Evolutionary conservation across 345 rosid species (phyloP).

Genomic region (Citrus glauca): DNA sequence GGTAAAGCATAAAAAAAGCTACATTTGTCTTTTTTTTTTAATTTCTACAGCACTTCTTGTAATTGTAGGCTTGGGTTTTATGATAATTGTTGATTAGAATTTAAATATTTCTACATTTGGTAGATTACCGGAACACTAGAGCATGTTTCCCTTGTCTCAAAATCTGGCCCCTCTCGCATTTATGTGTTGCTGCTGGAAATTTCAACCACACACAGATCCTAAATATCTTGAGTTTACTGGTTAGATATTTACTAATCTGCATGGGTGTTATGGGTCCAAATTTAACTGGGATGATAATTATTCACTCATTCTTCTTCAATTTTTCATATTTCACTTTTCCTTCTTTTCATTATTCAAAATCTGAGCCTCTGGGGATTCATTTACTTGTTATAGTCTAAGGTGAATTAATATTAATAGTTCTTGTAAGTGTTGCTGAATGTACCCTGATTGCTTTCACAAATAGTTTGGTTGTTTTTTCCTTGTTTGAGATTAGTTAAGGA

Average conservation of each 20-base stretch:
- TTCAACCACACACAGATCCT: background rate
- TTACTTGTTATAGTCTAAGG: background rate
- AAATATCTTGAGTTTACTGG: background rate
- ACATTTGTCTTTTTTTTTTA: no score
- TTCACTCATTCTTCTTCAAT: background rate
- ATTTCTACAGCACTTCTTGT: no score
- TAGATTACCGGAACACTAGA: background rate
- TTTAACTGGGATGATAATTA: background rate
- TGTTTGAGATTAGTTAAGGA: background rate
- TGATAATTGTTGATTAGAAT: background rate
- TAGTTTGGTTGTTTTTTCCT: background rate
- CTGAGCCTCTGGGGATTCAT: background rate
- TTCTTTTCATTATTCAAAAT: background rate
- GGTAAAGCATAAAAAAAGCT: no score
- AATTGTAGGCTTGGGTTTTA: background rate
- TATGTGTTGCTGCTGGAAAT: background rate
- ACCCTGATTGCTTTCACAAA: background rate
- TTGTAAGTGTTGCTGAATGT: background rate
- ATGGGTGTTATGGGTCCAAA: background rate
- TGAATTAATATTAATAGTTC: background rate
- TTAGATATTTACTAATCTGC: background rate
- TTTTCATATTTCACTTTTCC: background rate
- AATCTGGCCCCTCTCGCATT: background rate
- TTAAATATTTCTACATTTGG: background rate
- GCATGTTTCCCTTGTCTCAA: background rate